These are phyloP conservation scores for Daldinia sp. DNA, from an alignment of 2,329 filamentous ascomycete species.

Conservation along the genomic window DNA sequence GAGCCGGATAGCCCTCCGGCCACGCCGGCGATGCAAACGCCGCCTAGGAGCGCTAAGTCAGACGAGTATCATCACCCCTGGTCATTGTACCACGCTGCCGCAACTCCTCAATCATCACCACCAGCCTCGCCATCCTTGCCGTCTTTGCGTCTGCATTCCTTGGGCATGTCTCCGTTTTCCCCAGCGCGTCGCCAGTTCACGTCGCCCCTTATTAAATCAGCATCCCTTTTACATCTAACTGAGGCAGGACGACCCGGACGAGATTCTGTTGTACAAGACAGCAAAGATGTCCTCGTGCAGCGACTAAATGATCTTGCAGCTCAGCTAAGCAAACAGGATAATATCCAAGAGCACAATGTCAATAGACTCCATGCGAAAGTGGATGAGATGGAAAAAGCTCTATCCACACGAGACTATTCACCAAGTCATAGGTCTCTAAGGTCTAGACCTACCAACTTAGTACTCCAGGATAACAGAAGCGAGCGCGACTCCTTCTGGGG, in stretches of 20 bases:
- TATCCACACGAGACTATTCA: constrained; percentile 35
- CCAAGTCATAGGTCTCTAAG: constrained; percentile 34
- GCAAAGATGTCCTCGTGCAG: constrained; percentile 61
- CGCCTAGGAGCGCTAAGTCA: constrained; percentile 33
- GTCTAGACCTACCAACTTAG: constrained; percentile 35
- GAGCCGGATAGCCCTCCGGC: constrained; percentile 40
- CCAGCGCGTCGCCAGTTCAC: constrained; percentile 46
- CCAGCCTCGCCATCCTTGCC: constrained; percentile 49
- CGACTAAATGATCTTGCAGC: constrained; percentile 51
- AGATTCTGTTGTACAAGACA: constrained; percentile 52
- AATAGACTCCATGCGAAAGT: constrained; percentile 57
- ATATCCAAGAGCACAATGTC: constrained; percentile 50
- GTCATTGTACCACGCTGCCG: constrained; percentile 39
- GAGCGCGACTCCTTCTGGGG: constrained; percentile 50
- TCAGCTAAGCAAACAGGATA: constrained; percentile 42
- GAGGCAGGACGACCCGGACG: constrained; percentile 36
- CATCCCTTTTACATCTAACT: constrained; percentile 41
- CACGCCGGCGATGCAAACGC: constrained; percentile 40
- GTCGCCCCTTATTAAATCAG: constrained; percentile 39
- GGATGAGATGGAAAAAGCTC: constrained; percentile 57
- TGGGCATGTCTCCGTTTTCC: constrained; percentile 49
- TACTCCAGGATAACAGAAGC: constrained; percentile 22
- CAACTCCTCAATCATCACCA: constrained; percentile 43
- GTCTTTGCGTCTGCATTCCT: constrained; percentile 45
- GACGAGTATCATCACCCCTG: constrained; percentile 23